Evolutionary conservation across 2,329 filamentous ascomycete genomes (phyloP), one percentile per base, ranked within the genome.

Genomic region (Achaetomium macrosporum): DNA sequence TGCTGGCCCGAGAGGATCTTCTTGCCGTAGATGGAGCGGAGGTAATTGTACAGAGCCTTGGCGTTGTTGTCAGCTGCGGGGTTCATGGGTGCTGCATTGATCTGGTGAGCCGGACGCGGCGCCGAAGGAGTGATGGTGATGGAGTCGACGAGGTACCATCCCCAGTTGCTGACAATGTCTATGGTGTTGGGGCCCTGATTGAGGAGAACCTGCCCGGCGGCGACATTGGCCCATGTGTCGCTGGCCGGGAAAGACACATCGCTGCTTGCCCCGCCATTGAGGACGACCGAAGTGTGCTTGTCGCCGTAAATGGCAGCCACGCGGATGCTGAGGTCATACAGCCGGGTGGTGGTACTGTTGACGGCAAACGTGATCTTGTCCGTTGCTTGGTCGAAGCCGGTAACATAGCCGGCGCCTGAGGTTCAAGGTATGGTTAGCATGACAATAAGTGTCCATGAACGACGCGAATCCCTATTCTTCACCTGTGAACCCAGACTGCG

Each of bases 1-100:
- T 76, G 73, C 60, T 77, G 75, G 3, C 75, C 75, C 0, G 73
- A 75, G 31, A 77, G 68, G 41, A 75, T 75, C 30, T 74, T 67
- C 45, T 70, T 72, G 46, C 73, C 73, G 52, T 76, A 76, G 51
- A 74, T 70, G 49, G 65, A 69, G 2, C 67, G 66, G 13, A 76
- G 70, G 59, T 72, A 75, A 17, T 55, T 61, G 56, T 74, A 69
- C 0, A 76, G 66, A 0, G 66, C 65, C 37, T 67, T 69, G 6
- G 72, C 66, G 44, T 67, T 63, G 5, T 62, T 57, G 43, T 68
- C 64, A 5, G 72, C 69, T 13, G 69, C 66, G 1, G 67, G 58
- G 55, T 71, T 73, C 41, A 72, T 66, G 9, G 71, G 70, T 61
- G 40, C 15, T 7, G 57, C 11, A 37, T 55, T 58, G 55, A 62